Evolutionary conservation across 2,329 filamentous ascomycete genomes (phyloP).

Genomic region (Paracamarosporium sp.): DNA sequence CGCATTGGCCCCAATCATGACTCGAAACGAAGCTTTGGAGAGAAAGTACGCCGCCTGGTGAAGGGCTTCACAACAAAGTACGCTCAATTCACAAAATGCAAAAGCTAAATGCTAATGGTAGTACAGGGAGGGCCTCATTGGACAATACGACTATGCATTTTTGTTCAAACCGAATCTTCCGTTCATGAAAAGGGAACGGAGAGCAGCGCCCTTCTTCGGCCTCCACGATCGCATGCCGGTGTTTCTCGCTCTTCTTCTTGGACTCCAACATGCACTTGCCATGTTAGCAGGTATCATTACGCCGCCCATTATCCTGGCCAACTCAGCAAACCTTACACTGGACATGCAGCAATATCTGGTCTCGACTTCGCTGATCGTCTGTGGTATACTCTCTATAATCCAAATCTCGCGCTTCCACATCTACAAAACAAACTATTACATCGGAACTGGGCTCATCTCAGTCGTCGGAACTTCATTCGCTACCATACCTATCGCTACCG

Average conservation of each 20-base stretch:
- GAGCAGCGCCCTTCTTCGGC: slow-evolving; percentile 81
- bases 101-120: slow-evolving; percentile 14
- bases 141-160: slow-evolving; percentile 88
- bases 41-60: slow-evolving; percentile 48
- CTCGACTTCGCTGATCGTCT: slow-evolving; percentile 79
- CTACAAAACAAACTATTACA: slow-evolving; percentile 69
- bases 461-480: slow-evolving; percentile 82
- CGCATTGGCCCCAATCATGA: slow-evolving; percentile 52
- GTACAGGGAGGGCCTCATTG: slow-evolving; percentile 73
- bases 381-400: slow-evolving; percentile 74
- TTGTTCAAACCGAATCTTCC: slow-evolving; percentile 84
- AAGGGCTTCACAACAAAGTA: slow-evolving; percentile 60
- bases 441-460: slow-evolving; percentile 76
- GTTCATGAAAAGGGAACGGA: slow-evolving; percentile 71
- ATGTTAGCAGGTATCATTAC: slow-evolving; percentile 76
- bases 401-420: slow-evolving; percentile 82
- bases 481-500: slow-evolving; percentile 75
- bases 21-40: slow-evolving; percentile 50
- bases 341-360: slow-evolving; percentile 77
- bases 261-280: slow-evolving; percentile 79
- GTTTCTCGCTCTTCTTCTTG: slow-evolving; percentile 74
- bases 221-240: slow-evolving; percentile 80
- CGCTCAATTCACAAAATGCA: slow-evolving; percentile 1
- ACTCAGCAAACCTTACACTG: slow-evolving; percentile 67
- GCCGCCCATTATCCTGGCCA: slow-evolving; percentile 75